Evolutionary conservation across 164 flowering plant species (phyloP), one percentile per base, ranked within the genome.

Genomic region (Platanus orientalis): DNA sequence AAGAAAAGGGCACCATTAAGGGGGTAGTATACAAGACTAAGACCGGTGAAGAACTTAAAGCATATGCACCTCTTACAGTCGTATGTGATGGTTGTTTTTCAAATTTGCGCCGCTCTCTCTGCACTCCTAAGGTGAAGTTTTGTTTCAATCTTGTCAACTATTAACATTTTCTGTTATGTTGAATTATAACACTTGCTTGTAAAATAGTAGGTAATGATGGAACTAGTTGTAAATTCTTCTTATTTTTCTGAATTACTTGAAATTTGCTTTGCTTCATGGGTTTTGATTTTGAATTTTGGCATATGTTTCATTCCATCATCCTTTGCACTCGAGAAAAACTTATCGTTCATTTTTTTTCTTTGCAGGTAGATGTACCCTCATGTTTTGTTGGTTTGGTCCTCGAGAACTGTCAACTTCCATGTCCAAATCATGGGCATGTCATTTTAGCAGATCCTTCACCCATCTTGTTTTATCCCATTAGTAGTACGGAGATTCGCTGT

Each of bases 71-170:
- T 67, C 76, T 92, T 30, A 92, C 98, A 14, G 73, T 92, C 65
- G 95, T 92, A 13, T 92, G 98, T 62, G 98, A 92, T 78, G 98
- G 96, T 40, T 92, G 98, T 65, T 89, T 87, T 72, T 92, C 98
- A 65, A 92, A 92, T 71, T 73, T 92, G 77, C 85, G 96, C 17
- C 95, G 92, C 56, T 79, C 95, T 60, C 93, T 90, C 60, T 90
- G 95, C 75, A 72, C 48, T 5, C 88, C 96, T 14, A 82, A 82
- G 96, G 98, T 92, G 53, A 65, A 68, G 36, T 7, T 45, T 42
- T 25, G 19, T 28, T 40, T 62, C 17, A 21, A 4, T 51, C 50
- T 19, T 57, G 29, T 63, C 32, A 47, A 54, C 5, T 7, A 57
- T 20, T 20, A 54, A 3, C 26, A 3, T 30, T n/a, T 20, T 23